Conservation (phyloP, 2,329 filamentous ascomycete genomes). For the Penicillium sp. region DNA sequence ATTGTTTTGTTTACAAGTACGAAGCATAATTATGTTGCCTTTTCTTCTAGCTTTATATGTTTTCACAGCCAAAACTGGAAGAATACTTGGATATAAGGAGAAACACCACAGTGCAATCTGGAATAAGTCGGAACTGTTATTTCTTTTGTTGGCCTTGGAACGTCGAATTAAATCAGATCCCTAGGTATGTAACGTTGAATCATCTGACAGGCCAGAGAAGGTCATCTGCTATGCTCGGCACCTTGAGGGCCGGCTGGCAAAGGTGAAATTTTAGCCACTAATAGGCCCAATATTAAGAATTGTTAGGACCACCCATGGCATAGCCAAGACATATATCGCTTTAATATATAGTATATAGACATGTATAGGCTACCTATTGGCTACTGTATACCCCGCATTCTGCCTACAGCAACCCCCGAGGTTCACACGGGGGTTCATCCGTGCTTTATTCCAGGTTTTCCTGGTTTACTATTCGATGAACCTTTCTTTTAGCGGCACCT, state of each 20-base stretch:
- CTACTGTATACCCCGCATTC: not conserved
- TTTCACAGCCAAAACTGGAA: not conserved
- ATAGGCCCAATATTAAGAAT: not conserved
- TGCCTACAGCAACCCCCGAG: not conserved
- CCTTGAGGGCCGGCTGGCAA: not conserved
- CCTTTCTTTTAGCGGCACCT: too few species aligned
- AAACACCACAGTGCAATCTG: not conserved
- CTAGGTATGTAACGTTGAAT: constrained; percentile 1
- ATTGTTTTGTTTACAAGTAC: not conserved
- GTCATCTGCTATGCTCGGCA: not conserved
- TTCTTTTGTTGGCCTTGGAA: not conserved
- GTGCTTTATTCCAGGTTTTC: too few species aligned
- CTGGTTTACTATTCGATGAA: not conserved
- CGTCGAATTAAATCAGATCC: not conserved
- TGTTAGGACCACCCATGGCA: too few species aligned
- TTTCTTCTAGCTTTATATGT: too few species aligned
- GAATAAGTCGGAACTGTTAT: not conserved
- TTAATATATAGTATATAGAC: not conserved
- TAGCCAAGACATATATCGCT: not conserved
- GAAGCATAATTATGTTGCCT: too few species aligned
- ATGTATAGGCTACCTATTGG: too few species aligned
- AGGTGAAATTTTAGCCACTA: too few species aligned
- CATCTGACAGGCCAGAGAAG: constrained; percentile 1
- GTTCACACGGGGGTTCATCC: not conserved
- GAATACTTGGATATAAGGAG: not conserved